A percentile compares a stretch with the other conserved stretches of the same genome.
phyloP scores from a whole-genome alignment of 805 yeast genomes.

The Starmerella gropengiesseri region DNA sequence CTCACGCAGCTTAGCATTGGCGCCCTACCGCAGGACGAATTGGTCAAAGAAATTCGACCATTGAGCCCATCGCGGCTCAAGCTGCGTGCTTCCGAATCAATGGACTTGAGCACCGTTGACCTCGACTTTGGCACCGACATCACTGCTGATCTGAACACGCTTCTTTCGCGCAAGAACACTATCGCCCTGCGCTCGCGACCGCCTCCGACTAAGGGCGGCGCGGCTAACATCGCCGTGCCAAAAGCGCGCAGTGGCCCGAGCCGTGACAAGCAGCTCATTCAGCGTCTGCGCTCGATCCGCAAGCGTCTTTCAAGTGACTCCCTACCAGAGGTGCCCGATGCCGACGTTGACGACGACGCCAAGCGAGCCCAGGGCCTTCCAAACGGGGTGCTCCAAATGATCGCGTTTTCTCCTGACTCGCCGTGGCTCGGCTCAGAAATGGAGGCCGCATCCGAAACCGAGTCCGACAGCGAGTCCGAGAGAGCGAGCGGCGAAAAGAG shows the following conservation, averaged over 20 bases:
- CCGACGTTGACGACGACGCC: constrained; percentile 15
- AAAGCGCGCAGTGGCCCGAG: constrained; percentile 16
- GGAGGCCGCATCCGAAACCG: constrained; percentile 1
- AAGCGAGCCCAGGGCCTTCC: constrained; percentile 20
- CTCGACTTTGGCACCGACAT: constrained; percentile 14
- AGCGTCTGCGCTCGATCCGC: constrained; percentile 23
- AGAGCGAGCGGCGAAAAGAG: no score
- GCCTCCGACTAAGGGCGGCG: constrained; percentile 7
- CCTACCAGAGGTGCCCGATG: constrained; percentile 1
- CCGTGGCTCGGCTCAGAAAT: constrained; percentile 19
- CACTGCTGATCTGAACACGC: constrained; percentile 12
- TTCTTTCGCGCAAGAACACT: constrained; percentile 19
- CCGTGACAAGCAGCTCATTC: constrained; percentile 18
- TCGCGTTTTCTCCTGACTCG: constrained; percentile 22
- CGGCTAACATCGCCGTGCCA: constrained; percentile 4
- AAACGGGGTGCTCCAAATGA: constrained; percentile 21
- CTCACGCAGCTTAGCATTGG: constrained; percentile 6
- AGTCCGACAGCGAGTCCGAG: background rate
- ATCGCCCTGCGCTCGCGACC: constrained; percentile 16
- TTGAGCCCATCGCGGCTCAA: constrained; percentile 3
- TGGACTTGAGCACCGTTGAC: constrained; percentile 4
- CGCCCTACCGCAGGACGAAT: background rate
- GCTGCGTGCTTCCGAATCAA: background rate
- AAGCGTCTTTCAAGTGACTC: constrained; percentile 11
- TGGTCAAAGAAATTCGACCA: background rate